Conservation (phyloP, 164 flowering plant genomes). For the Nymphaea thermarum region DNA sequence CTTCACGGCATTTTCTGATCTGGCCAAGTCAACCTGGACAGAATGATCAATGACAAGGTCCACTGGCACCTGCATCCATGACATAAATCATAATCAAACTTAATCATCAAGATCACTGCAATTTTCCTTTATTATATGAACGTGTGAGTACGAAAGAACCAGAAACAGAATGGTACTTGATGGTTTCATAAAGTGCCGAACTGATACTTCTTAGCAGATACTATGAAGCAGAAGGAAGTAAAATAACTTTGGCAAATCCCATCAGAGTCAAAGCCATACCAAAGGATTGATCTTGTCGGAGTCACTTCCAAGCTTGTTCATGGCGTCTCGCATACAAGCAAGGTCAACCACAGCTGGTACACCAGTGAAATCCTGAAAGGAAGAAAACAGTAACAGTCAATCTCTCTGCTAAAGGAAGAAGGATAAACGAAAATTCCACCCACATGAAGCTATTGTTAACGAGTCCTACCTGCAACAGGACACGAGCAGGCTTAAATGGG, state of each 20-base stretch:
- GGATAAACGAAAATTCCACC: not conserved
- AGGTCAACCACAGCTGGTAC: conserved; percentile 99
- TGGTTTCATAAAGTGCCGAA: not conserved
- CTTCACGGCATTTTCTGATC: conserved; percentile 72
- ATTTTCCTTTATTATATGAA: too few relatives aligned
- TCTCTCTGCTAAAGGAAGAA: not conserved
- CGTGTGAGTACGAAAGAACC: too few relatives aligned
- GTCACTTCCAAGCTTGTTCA: conserved; percentile 79
- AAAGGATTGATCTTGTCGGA: conserved; percentile 85
- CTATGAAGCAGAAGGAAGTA: not conserved
- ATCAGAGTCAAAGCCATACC: conserved; percentile 23
- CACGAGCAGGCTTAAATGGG: conserved; percentile 98
- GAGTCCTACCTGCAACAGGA: conserved; percentile 62
- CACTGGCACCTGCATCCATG: conserved; percentile 60
- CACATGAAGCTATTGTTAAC: not conserved
- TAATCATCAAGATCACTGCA: not conserved
- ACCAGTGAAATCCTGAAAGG: conserved; percentile 83
- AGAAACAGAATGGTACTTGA: not conserved
- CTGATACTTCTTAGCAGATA: not conserved
- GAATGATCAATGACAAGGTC: conserved; percentile 94
- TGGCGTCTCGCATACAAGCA: conserved; percentile 98
- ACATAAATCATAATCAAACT: not conserved
- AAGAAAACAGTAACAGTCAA: not conserved
- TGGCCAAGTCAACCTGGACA: conserved; percentile 74
- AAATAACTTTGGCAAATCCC: not conserved